Percentiles rank a stretch among this genome's conserved stretches.
Evolutionary conservation across 2,329 filamentous ascomycete genomes (phyloP).

Genomic region (Mollisia scopiformis): DNA sequence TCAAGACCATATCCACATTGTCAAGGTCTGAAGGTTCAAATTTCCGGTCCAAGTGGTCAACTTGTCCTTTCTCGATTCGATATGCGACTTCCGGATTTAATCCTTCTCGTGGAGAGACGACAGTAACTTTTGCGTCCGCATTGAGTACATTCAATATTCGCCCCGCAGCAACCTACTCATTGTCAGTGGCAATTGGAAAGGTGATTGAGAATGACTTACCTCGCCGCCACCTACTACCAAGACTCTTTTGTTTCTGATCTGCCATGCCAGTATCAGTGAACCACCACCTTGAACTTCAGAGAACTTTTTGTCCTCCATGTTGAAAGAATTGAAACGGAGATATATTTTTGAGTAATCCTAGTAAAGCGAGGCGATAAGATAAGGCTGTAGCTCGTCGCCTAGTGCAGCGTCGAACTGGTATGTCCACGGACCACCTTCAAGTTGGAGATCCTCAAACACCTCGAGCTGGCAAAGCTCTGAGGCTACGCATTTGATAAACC

Average conservation of each 20-base stretch:
- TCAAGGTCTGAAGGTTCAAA: conserved; percentile 91
- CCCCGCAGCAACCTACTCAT: conserved; percentile 84
- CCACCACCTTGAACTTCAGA: conserved; percentile 87
- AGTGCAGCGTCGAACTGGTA: conserved; percentile 4
- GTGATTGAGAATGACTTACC: conserved; percentile 51
- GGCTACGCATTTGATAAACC: conserved; percentile 24
- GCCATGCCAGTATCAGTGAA: conserved; percentile 94
- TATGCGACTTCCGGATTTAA: conserved; percentile 88
- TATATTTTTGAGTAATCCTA: conserved; percentile 19
- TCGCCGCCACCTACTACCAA: conserved; percentile 96
- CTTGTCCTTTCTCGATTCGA: conserved; percentile 74
- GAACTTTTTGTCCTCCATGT: conserved; percentile 50
- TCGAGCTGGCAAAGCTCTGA: conserved; percentile 30
- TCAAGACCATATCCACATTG: conserved; percentile 85
- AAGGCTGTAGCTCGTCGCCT: conserved; percentile 3
- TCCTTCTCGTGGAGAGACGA: conserved; percentile 78
- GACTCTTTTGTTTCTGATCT: conserved; percentile 85
- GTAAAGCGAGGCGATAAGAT: conserved; percentile 13
- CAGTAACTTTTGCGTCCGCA: conserved; percentile 87
- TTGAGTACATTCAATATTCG: conserved; percentile 94
- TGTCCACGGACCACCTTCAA: neutral
- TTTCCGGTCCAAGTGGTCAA: conserved; percentile 78
- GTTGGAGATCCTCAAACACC: conserved; percentile 18
- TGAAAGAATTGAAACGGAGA: conserved; percentile 16
- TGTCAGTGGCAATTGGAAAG: conserved; percentile 26